phyloP scores from a whole-genome alignment of 306 rosid species.

The Ziziphus jujuba region DNA sequence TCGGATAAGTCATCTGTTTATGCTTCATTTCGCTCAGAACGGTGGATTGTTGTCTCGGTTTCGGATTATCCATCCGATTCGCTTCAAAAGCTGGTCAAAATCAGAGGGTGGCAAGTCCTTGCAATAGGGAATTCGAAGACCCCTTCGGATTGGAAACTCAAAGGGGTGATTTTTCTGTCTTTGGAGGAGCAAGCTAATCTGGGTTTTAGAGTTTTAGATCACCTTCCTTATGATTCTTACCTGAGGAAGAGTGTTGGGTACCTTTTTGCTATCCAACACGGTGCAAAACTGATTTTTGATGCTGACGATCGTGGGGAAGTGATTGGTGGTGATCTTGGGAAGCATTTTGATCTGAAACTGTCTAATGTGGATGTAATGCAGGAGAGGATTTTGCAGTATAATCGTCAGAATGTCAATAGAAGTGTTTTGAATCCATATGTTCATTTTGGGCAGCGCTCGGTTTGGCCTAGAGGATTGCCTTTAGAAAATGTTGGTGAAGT shows the following conservation, averaged over 20 bases:
- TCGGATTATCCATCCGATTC: constrained; percentile 27
- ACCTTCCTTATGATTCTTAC: constrained; percentile 33
- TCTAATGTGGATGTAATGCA: constrained; percentile 25
- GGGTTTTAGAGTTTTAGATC: constrained; percentile 29
- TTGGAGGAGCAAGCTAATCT: constrained; percentile 26
- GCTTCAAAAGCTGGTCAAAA: constrained; percentile 22
- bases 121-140: constrained; percentile 33
- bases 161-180: constrained; percentile 27
- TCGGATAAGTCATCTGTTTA: constrained; percentile 22
- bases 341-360: constrained; percentile 29
- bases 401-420: constrained; percentile 17
- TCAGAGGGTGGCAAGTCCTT: constrained; percentile 25
- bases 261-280: constrained; percentile 34
- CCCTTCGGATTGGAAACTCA: constrained; percentile 32
- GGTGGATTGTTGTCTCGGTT: constrained; percentile 31
- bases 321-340: constrained; percentile 23
- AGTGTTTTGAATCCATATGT: constrained; percentile 31
- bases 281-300: constrained; percentile 28
- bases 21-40: constrained; percentile 18
- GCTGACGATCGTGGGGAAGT: constrained; percentile 31
- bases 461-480: constrained; percentile 40
- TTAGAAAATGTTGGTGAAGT: constrained; percentile 34
- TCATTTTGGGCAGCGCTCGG: constrained; percentile 34
- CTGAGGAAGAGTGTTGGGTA: constrained; percentile 31
- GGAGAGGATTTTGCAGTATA: constrained; percentile 30